A percentile compares a stretch with the other conserved stretches of the same genome.
These are phyloP conservation scores for Collybiopsis luxurians DNA, from an alignment of 768 basidiomycete genomes.

Conservation along the genomic window DNA sequence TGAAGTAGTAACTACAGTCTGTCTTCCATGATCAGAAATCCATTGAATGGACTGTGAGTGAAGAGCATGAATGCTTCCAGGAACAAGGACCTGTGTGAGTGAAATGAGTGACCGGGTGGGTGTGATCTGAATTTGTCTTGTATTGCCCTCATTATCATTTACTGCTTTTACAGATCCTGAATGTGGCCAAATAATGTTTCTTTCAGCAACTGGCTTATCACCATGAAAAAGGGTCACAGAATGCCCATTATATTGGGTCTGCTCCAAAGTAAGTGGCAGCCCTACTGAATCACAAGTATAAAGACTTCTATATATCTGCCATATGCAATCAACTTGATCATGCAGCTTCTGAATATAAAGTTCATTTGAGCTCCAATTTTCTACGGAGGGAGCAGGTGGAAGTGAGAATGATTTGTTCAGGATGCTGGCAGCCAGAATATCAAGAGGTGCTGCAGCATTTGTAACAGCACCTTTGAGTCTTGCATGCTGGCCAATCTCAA, in stretches of 20 bases:
- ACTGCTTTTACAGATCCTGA: slow-evolving; percentile 4
- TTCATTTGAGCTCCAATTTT: too few species aligned
- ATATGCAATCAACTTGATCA: slow-evolving; percentile 10
- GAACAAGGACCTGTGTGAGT: slow-evolving; percentile 10
- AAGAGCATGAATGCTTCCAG: slow-evolving; percentile 6
- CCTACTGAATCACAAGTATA: slow-evolving; percentile 9
- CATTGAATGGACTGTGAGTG: slow-evolving; percentile 12
- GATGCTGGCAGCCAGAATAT: too few species aligned
- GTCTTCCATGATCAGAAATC: slow-evolving; percentile 1
- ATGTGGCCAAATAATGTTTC: slow-evolving; percentile 3
- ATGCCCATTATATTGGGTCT: slow-evolving; percentile 6
- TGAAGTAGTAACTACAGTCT: background rate
- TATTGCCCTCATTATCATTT: background rate
- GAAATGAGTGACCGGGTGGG: slow-evolving; percentile 9
- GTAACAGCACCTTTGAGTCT: too few species aligned
- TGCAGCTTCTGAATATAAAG: too few species aligned
- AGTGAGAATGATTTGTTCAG: background rate
- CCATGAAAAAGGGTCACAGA: slow-evolving; percentile 11
- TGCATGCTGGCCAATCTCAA: too few species aligned
- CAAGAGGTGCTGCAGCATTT: too few species aligned
- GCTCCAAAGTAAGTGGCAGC: background rate
- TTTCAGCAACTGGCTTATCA: slow-evolving; percentile 7
- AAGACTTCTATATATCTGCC: slow-evolving; percentile 4
- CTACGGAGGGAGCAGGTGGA: too few species aligned
- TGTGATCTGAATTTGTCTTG: background rate